Conservation (phyloP, 495 filamentous ascomycete genomes). For the Talaromyces stipitatus region DNA sequence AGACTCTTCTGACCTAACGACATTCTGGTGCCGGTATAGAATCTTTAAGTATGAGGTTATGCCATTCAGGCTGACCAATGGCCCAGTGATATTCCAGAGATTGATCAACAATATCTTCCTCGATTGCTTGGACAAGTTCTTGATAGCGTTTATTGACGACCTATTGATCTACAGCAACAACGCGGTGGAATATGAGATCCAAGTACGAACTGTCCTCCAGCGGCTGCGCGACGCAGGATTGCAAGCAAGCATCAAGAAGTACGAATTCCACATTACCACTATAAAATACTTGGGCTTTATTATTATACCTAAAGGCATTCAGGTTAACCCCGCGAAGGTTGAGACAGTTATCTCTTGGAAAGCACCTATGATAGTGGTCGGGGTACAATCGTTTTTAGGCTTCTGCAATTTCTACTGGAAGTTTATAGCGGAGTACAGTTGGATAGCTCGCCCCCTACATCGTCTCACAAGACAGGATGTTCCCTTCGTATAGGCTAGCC, state of each 20-base stretch:
- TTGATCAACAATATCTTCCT: conserved; percentile 14
- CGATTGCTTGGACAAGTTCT: conserved; percentile 10
- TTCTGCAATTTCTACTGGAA: conserved; percentile 27
- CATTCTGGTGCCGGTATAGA: neutral
- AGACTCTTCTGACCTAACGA: neutral
- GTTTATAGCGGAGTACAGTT: conserved; percentile 20
- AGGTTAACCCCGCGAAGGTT: too few species aligned
- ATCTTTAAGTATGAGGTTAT: conserved; percentile 3
- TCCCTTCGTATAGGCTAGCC: conserved; percentile 32
- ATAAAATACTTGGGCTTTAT: too few species aligned
- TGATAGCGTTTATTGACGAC: conserved; percentile 11
- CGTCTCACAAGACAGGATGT: conserved; percentile 10
- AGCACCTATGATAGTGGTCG: too few species aligned
- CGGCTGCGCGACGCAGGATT: too few species aligned
- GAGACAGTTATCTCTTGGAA: too few species aligned
- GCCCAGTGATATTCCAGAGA: too few species aligned
- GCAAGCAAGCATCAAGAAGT: neutral
- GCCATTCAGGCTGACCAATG: conserved; percentile 9
- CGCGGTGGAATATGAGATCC: conserved; percentile 8
- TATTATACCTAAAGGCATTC: too few species aligned
- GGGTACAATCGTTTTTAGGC: conserved; percentile 20
- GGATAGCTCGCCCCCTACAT: conserved; percentile 8
- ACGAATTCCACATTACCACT: too few species aligned
- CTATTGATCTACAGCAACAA: conserved; percentile 15
- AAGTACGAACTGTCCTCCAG: conserved; percentile 9